Evolutionary conservation across 345 rosid species (phyloP).

Genomic region (Camelina laxa): DNA sequence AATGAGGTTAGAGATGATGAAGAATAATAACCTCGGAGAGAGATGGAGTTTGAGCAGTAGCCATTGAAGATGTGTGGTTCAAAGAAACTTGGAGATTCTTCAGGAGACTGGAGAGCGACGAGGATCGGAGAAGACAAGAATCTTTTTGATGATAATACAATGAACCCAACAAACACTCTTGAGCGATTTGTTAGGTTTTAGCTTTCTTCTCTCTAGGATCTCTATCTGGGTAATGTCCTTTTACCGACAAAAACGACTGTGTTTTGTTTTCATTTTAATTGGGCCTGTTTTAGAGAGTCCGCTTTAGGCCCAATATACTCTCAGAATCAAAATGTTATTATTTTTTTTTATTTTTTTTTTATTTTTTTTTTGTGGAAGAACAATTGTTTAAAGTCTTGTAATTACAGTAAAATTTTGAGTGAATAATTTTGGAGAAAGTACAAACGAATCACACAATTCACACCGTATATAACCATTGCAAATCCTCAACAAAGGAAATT

Average conservation of each 20-base stretch:
- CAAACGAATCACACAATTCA: neutral
- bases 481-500: neutral
- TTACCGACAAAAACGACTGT: conserved; percentile 20
- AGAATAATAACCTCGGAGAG: conserved; percentile 70
- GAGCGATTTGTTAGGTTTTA: conserved; percentile 37
- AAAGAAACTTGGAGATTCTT: conserved; percentile 29
- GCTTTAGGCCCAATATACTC: conserved; percentile 10
- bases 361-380: too few species aligned
- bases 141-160: conserved; percentile 22
- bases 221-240: conserved; percentile 22
- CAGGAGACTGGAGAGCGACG: conserved; percentile 34
- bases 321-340: neutral
- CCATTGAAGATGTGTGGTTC: conserved; percentile 57
- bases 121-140: conserved; percentile 35
- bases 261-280: neutral
- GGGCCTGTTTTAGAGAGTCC: neutral
- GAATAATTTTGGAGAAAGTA: neutral
- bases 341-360: too few species aligned
- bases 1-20: neutral
- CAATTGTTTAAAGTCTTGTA: too few species aligned
- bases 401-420: neutral
- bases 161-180: neutral
- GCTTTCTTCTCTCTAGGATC: conserved; percentile 14
- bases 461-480: conserved; percentile 7
- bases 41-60: conserved; percentile 49